Base-by-base conservation (phyloP, 2,329 filamentous ascomycete genomes). In the Monilinia polystroma region DNA sequence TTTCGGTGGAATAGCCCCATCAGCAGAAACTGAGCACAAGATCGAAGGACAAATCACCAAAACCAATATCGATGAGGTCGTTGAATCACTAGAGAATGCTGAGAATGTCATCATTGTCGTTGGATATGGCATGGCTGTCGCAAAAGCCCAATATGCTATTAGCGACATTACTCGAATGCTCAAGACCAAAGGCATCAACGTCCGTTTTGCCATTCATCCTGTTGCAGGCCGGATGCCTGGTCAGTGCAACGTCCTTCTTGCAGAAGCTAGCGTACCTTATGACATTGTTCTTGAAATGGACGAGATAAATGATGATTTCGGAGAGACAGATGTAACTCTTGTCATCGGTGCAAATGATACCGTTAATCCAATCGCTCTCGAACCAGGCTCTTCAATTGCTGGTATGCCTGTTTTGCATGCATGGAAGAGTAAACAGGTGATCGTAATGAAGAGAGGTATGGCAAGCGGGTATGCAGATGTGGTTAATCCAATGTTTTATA, bases 261-360 rank as follows among this genome's bases (percentile, higher is more conserved):
- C 93, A 0, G 93, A 97, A 77, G 93, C 93, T 0, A 89, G 85
- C 45, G 93, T 96, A 41, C 92, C 92, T 3, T 96, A 96, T 74
- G 93, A 97, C 73, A 94, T 96, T 66, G 92, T 96, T 38, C 83
- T 96, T 56, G 92, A 97, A 79, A 96, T 96, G 92, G 93, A 96
- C 73, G 93, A 97, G 81, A 96, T 96, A 80, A 97, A 96, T 77
- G 92, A 96, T 70, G 92, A 96, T 74, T 97, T 96, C 77, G 78
- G 83, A 8, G 90, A 95, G 38, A 96, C 93, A 0, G 93, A 96
- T 73, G 82, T 96, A 12, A 93, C 91, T 0, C 85, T 96, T 4
- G 92, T 96, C 0, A 96, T 96, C 74, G 93, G 93, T 3, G 93
- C 93, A 11, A 96, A 97, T 73, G 93, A 97, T 73, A 96, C 93